Evolutionary conservation across 768 basidiomycete genomes (phyloP).

Genomic region (Agaricus sinodeliciosus): DNA sequence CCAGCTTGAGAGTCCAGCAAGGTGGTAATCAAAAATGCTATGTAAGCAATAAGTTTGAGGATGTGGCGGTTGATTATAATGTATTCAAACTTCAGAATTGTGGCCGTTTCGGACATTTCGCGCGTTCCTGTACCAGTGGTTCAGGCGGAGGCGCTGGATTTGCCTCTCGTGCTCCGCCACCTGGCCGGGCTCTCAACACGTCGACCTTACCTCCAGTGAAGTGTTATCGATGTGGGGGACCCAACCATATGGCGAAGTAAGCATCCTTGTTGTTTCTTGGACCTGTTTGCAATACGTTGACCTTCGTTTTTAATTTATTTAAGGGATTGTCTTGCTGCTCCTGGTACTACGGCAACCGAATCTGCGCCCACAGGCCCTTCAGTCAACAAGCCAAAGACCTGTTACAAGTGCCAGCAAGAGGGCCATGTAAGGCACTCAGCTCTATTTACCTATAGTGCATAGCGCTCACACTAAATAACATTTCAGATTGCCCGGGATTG

Average conservation of each 20-base stretch:
- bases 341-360: conserved; percentile 42
- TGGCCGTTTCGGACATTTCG: conserved; percentile 79
- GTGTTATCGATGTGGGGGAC: conserved; percentile 86
- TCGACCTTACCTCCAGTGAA: conserved; percentile 77
- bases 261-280: conserved; percentile 6
- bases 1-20: conserved; percentile 65
- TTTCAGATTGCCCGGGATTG: conserved; percentile 61
- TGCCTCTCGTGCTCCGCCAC: conserved; percentile 63
- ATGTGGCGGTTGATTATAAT: not conserved
- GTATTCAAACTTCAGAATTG: conserved; percentile 46
- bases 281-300: not conserved
- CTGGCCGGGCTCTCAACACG: conserved; percentile 69
- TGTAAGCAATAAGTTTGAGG: conserved; percentile 35
- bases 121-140: conserved; percentile 60
- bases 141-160: conserved; percentile 39
- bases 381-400: conserved; percentile 57
- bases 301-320: too few species aligned
- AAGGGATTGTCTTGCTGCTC: conserved; percentile 79
- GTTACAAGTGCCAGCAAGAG: conserved; percentile 84
- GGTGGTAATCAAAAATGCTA: conserved; percentile 76
- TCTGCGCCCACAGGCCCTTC: conserved; percentile 36
- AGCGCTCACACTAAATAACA: not conserved
- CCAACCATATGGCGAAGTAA: conserved; percentile 82
- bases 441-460: not conserved
- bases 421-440: conserved; percentile 60